Conservation (phyloP, 116 monocot species). For the Cymodocea nodosa region DNA sequence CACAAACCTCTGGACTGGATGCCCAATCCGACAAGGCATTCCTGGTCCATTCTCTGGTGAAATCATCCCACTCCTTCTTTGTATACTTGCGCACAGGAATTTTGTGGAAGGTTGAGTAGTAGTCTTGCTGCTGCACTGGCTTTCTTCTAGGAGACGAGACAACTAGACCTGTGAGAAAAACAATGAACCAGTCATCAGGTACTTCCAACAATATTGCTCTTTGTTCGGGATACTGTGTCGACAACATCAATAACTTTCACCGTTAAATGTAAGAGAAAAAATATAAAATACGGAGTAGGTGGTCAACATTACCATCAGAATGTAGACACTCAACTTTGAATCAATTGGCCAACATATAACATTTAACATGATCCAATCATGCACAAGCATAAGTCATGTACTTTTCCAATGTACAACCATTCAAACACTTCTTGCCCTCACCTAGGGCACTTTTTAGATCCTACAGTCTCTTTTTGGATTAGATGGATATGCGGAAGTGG, state of each 20-base stretch:
- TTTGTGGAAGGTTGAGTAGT: constrained; percentile 75
- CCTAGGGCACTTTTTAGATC: too few species aligned
- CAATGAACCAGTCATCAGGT: neutral
- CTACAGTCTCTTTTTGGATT: too few species aligned
- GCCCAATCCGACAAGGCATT: constrained; percentile 58
- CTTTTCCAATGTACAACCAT: too few species aligned
- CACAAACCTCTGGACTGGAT: constrained; percentile 52
- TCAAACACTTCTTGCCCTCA: too few species aligned
- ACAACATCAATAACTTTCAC: neutral
- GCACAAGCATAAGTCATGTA: too few species aligned
- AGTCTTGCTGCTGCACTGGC: constrained; percentile 18
- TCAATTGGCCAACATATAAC: too few species aligned
- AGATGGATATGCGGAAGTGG: too few species aligned
- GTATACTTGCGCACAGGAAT: constrained; percentile 41
- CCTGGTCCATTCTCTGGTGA: constrained; percentile 61
- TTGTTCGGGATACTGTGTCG: neutral
- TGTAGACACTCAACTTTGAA: too few species aligned
- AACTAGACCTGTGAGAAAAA: constrained; percentile 12
- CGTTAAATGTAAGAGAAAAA: neutral
- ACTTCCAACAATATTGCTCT: neutral
- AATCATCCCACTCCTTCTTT: constrained; percentile 77
- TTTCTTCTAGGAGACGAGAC: constrained; percentile 13
- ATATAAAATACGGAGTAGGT: too few species aligned
- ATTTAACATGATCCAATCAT: too few species aligned
- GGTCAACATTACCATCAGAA: too few species aligned